phyloP scores from a whole-genome alignment of 768 basidiomycete genomes.

The Psilocybe sp. region DNA sequence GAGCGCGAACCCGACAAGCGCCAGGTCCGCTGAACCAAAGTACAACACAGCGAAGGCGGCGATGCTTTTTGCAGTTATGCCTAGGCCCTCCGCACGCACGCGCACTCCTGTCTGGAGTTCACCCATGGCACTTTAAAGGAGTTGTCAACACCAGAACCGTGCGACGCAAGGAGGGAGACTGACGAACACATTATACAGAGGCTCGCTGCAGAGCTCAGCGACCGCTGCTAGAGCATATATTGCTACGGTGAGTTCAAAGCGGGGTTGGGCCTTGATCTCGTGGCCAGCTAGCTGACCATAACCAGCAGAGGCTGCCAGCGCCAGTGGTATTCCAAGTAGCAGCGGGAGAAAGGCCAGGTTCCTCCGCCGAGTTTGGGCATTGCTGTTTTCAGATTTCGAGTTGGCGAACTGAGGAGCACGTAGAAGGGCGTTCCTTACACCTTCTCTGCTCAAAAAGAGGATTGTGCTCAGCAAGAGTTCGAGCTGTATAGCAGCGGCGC shows the following conservation, averaged over 20 bases:
- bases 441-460: slow-evolving; percentile 91
- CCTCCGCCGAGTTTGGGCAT: slow-evolving; percentile 14
- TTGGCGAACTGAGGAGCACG: slow-evolving; percentile 33
- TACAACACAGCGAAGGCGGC: slow-evolving; percentile 68
- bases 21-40: slow-evolving; percentile 36
- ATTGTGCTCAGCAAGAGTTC: slow-evolving; percentile 89
- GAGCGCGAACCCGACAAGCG: slow-evolving; percentile 79
- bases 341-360: slow-evolving; percentile 67
- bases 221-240: slow-evolving; percentile 76
- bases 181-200: slow-evolving; percentile 70
- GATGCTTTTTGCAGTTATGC: slow-evolving; percentile 71
- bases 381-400: background rate
- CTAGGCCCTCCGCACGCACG: slow-evolving; percentile 83
- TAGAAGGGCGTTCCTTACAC: slow-evolving; percentile 81
- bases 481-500: slow-evolving; percentile 91
- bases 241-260: slow-evolving; percentile 59
- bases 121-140: slow-evolving; percentile 52
- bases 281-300: slow-evolving; percentile 55
- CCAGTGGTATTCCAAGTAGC: slow-evolving; percentile 64
- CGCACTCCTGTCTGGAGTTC: slow-evolving; percentile 67
- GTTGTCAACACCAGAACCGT: background rate
- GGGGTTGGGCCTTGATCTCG: slow-evolving; percentile 57
- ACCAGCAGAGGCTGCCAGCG: slow-evolving; percentile 44
- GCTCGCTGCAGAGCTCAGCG: slow-evolving; percentile 79
- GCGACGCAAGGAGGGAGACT: slow-evolving; percentile 1